Conservation (phyloP, 2,329 filamentous ascomycete genomes). For the Verticillium dahliae region DNA sequence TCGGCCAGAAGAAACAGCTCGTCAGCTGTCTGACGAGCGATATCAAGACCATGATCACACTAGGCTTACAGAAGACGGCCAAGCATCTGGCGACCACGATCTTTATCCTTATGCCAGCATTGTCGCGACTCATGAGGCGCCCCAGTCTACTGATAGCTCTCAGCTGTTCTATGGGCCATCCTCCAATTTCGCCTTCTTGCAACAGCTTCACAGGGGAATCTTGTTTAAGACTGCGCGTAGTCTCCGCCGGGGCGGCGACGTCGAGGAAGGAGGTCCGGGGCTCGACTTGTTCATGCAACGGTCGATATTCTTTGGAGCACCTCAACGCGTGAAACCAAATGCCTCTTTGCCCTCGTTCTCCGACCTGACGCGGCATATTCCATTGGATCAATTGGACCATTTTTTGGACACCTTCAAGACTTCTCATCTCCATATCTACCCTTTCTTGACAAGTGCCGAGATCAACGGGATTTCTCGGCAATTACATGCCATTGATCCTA, state of each 20-base stretch:
- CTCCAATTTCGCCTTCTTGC: slow-evolving; percentile 21
- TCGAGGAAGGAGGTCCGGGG: slow-evolving; percentile 17
- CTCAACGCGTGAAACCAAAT: slow-evolving; percentile 10
- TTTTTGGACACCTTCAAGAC: slow-evolving; percentile 14
- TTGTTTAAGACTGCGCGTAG: slow-evolving; percentile 11
- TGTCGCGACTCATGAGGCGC: slow-evolving; percentile 12
- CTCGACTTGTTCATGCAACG: slow-evolving; percentile 22
- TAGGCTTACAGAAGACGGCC: slow-evolving; percentile 21
- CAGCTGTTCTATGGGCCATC: slow-evolving; percentile 20
- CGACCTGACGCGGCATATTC: slow-evolving; percentile 7
- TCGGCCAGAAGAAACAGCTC: too few relatives aligned
- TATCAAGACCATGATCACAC: neutral
- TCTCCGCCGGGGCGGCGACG: slow-evolving; percentile 8
- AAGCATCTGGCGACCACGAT: slow-evolving; percentile 17
- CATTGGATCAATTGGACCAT: slow-evolving; percentile 9
- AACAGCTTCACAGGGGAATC: slow-evolving; percentile 20
- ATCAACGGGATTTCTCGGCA: slow-evolving; percentile 14
- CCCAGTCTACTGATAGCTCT: slow-evolving; percentile 14
- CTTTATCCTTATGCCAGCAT: slow-evolving; percentile 12
- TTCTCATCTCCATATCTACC: slow-evolving; percentile 9
- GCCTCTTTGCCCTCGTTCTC: neutral
- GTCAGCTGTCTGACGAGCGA: too few relatives aligned
- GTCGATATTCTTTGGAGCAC: slow-evolving; percentile 22
- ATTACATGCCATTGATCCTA: slow-evolving; percentile 9
- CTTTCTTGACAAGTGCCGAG: slow-evolving; percentile 14